Conservation (phyloP, 2,329 filamentous ascomycete genomes). For the Sporothrix sp. region DNA sequence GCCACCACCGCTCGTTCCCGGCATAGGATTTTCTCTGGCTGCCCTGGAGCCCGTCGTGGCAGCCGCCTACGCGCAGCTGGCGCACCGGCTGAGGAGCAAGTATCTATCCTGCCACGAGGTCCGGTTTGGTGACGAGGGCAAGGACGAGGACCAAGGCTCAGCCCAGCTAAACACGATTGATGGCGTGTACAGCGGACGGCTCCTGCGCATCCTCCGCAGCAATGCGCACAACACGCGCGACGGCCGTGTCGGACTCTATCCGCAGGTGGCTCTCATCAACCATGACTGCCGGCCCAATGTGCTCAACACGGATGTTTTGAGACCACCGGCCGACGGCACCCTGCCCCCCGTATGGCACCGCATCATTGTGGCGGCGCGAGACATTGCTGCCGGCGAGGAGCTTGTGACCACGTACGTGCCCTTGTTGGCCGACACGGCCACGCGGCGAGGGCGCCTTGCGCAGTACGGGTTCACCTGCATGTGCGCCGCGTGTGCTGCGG, state of each 20-base stretch:
- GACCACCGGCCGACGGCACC: too few relatives aligned
- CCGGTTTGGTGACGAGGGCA: constrained; percentile 18
- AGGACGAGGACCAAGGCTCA: constrained; percentile 7
- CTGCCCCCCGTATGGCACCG: too few relatives aligned
- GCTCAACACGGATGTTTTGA: constrained; percentile 19
- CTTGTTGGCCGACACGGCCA: constrained; percentile 23
- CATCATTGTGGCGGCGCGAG: constrained; percentile 25
- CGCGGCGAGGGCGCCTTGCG: constrained; percentile 25
- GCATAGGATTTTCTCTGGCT: constrained; percentile 22
- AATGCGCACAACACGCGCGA: constrained; percentile 29
- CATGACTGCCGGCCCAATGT: constrained; percentile 33
- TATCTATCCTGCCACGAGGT: constrained; percentile 25
- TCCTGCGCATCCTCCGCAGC: constrained; percentile 30
- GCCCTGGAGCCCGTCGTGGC: constrained; percentile 27
- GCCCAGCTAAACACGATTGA: too few relatives aligned
- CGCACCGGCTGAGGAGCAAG: constrained; percentile 20
- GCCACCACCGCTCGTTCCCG: constrained; percentile 22
- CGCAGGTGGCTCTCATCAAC: constrained; percentile 29
- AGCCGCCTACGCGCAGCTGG: constrained; percentile 14
- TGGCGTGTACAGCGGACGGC: constrained; percentile 1
- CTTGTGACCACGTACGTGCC: constrained; percentile 30
- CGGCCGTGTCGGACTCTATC: constrained; percentile 23
- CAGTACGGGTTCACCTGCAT: constrained; percentile 21
- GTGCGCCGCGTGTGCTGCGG: constrained; percentile 12
- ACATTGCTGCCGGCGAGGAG: constrained; percentile 28